Evolutionary conservation across 257 asterid genomes (phyloP).

Genomic region (Nicotiana tabacum): DNA sequence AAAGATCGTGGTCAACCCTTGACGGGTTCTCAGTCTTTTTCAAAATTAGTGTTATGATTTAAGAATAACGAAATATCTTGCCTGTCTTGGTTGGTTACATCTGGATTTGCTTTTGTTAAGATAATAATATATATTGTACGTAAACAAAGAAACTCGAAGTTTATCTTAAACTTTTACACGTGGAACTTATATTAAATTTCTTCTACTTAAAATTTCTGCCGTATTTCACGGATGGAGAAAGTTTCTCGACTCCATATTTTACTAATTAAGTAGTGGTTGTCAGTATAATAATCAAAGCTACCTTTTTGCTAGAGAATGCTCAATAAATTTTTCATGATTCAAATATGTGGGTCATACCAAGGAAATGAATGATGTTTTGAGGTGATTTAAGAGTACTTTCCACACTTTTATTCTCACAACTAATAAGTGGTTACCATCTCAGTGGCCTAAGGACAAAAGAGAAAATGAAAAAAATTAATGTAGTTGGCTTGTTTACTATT

Average conservation of each 20-base stretch:
- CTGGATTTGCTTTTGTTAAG: background rate
- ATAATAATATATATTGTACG: background rate
- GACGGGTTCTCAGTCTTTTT: no score
- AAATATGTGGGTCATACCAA: background rate
- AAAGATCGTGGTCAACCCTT: no score
- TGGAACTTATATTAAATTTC: background rate
- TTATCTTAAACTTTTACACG: background rate
- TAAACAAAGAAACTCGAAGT: no score
- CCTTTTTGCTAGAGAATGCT: background rate
- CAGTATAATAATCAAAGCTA: background rate
- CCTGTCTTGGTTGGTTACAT: background rate
- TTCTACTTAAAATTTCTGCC: background rate
- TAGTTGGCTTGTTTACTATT: background rate
- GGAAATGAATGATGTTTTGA: background rate
- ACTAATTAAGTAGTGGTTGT: no score
- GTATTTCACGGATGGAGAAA: background rate
- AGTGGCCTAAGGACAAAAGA: background rate
- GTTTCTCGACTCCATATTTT: background rate
- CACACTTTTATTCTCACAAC: background rate
- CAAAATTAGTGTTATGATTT: background rate
- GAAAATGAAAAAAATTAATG: background rate
- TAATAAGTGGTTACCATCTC: background rate
- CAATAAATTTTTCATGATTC: background rate
- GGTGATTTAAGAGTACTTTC: background rate
- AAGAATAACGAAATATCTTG: background rate